phyloP scores from a whole-genome alignment of 495 filamentous ascomycete genomes.

The Physcia stellaris region DNA sequence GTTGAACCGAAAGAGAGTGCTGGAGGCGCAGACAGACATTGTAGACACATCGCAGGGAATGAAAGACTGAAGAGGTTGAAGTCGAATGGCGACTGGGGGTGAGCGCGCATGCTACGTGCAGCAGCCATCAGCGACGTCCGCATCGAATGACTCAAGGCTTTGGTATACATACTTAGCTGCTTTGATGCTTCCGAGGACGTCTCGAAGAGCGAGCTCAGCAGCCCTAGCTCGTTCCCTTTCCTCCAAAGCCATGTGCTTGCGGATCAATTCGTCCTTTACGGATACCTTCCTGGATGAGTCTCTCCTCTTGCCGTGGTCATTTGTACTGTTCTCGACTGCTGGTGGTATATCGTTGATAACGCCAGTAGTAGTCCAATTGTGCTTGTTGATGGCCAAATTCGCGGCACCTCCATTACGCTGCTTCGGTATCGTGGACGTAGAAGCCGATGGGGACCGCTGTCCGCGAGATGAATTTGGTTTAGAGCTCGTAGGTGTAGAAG shows the following conservation, averaged over 20 bases:
- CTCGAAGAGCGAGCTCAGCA: slow-evolving; percentile 70
- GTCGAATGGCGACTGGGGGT: slow-evolving; percentile 51
- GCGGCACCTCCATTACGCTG: slow-evolving; percentile 26
- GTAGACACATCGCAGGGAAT: slow-evolving; percentile 69
- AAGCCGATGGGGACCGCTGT: slow-evolving; percentile 10
- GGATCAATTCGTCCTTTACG: slow-evolving; percentile 14
- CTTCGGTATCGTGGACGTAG: slow-evolving; percentile 14
- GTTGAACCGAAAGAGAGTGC: slow-evolving; percentile 59
- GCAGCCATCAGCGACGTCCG: slow-evolving; percentile 1
- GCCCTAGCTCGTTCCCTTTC: slow-evolving; percentile 61
- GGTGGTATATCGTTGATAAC: slow-evolving; percentile 65
- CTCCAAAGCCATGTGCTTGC: slow-evolving; percentile 26
- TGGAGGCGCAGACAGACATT: slow-evolving; percentile 64
- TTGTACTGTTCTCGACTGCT: slow-evolving; percentile 26
- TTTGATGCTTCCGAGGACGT: slow-evolving; percentile 63
- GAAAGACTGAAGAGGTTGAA: slow-evolving; percentile 70
- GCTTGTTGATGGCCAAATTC: slow-evolving; percentile 41
- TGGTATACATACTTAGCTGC: slow-evolving; percentile 56
- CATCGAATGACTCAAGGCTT: slow-evolving; percentile 1
- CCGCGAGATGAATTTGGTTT: slow-evolving; percentile 11
- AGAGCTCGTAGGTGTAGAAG: slow-evolving; percentile 18
- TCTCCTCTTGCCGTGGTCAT: slow-evolving; percentile 9
- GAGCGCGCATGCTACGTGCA: slow-evolving; percentile 19
- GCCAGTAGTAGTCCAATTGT: slow-evolving; percentile 67
- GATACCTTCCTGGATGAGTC: slow-evolving; percentile 12